Evolutionary conservation across 148 eudicot genomes (phyloP).

Genomic region (Rheum nobile): DNA sequence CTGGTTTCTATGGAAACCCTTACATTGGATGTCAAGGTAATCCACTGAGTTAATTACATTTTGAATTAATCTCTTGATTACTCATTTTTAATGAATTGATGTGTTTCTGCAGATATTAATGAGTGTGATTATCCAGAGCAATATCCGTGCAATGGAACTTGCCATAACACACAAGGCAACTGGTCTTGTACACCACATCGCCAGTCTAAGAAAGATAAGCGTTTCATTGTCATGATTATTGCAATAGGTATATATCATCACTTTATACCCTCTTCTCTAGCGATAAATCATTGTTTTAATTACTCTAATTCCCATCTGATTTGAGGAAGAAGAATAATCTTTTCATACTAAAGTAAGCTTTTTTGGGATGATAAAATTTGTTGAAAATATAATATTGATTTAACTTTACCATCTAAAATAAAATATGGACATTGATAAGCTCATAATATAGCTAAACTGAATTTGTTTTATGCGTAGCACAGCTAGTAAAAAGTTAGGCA

Average conservation of each 20-base stretch:
- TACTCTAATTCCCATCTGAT: background rate
- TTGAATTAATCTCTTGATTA: background rate
- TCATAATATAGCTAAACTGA: no score
- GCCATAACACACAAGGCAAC: background rate
- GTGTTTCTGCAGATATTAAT: background rate
- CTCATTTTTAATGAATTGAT: background rate
- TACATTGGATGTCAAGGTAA: constrained; percentile 7
- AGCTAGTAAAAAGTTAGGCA: no score
- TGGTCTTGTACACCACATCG: background rate
- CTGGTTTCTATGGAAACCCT: constrained; percentile 7
- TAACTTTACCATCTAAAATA: no score
- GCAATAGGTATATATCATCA: background rate
- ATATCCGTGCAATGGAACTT: background rate
- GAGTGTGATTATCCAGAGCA: background rate
- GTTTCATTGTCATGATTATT: background rate
- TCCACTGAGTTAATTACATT: background rate
- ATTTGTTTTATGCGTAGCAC: no score
- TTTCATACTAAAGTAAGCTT: no score
- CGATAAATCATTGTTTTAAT: background rate
- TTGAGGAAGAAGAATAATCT: no score
- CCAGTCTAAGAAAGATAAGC: background rate
- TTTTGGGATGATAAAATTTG: no score
- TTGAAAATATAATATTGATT: no score
- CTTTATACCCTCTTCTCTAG: background rate
- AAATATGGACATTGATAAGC: no score